A percentile compares a stretch with the other conserved stretches of the same genome.
These are phyloP conservation scores for Laburnicola sp. DNA, from an alignment of 2,329 filamentous ascomycete species.

Conservation along the genomic window DNA sequence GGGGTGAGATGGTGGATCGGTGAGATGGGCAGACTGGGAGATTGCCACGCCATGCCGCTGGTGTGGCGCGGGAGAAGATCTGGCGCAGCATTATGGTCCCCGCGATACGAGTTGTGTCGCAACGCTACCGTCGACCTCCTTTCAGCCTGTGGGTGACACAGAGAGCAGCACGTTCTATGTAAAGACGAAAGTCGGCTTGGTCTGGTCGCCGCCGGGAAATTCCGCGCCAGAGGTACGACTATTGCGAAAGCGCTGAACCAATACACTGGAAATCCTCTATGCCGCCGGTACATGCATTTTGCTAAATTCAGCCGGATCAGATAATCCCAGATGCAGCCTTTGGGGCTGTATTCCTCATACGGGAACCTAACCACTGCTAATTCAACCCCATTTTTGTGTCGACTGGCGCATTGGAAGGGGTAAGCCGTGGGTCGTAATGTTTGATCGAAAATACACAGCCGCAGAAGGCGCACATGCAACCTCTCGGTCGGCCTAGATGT, in stretches of 20 bases:
- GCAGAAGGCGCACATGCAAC: too few relatives aligned
- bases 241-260: too few relatives aligned
- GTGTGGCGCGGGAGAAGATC: background rate
- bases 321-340: background rate
- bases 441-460: too few relatives aligned
- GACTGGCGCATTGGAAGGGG: too few relatives aligned
- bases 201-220: background rate
- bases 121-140: background rate
- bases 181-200: background rate
- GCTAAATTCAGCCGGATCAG: background rate
- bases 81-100: background rate
- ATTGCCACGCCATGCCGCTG: background rate
- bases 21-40: background rate
- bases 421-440: too few relatives aligned
- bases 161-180: background rate
- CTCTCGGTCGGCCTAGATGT: too few relatives aligned
- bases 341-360: background rate
- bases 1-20: background rate
- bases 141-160: background rate
- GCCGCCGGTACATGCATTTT: background rate
- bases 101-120: conserved; percentile 3
- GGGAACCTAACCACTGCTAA: background rate
- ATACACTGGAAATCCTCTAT: too few relatives aligned
- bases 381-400: too few relatives aligned
- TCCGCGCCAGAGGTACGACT: background rate